Conservation (phyloP, 129 eudicot genomes). For the Smallanthus sonchifolius region DNA sequence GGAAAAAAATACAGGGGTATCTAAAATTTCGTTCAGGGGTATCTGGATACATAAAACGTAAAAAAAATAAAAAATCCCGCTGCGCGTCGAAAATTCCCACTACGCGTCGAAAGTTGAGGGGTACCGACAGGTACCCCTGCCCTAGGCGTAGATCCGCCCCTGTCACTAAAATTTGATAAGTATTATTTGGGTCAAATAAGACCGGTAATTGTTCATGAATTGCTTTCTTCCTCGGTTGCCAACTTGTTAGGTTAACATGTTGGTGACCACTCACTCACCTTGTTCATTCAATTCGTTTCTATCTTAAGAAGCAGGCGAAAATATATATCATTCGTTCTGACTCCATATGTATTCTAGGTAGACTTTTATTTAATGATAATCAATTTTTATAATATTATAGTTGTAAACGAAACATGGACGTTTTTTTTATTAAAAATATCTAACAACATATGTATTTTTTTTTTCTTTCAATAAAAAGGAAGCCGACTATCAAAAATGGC, state of each 20-base stretch:
- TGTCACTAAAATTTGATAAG: neutral
- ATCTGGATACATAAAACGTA: no score
- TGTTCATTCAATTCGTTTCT: neutral
- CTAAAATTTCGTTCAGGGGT: no score
- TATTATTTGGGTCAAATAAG: neutral
- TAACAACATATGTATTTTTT: neutral
- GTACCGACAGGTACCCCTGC: no score
- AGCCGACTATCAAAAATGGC: no score
- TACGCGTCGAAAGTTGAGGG: no score
- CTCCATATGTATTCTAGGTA: neutral
- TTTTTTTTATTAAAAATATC: neutral
- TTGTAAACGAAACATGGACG: neutral
- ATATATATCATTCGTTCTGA: neutral
- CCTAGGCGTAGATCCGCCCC: no score
- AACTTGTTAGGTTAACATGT: neutral
- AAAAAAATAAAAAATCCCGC: no score
- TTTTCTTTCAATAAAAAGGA: neutral
- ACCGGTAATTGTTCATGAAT: neutral
- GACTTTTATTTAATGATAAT: neutral
- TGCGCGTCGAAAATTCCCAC: no score
- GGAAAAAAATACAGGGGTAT: no score
- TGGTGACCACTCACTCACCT: slow-evolving; percentile 11
- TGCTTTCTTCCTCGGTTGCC: slow-evolving; percentile 1
- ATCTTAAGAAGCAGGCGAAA: neutral
- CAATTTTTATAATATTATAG: no score